Conservation (phyloP, 179 eudicot species). For the Carnegiea gigantea region DNA sequence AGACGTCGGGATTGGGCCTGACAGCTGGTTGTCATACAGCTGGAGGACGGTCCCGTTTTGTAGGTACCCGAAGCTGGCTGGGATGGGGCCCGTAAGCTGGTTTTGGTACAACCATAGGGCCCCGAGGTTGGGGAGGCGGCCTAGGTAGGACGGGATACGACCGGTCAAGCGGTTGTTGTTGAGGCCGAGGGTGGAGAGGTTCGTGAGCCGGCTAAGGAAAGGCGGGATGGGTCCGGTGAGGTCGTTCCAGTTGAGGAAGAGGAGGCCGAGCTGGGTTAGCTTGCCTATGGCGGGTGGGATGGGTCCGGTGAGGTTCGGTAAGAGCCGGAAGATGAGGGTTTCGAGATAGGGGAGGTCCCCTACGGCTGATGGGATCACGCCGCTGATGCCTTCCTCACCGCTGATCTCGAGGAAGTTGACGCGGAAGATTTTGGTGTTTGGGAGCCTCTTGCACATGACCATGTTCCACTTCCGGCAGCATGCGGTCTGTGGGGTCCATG, state of each 20-base stretch:
- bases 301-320: background rate
- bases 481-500: conserved; percentile 13
- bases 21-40: conserved; percentile 13
- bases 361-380: background rate
- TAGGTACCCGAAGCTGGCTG: background rate
- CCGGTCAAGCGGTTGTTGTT: conserved; percentile 23
- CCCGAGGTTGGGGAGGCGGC: conserved; percentile 5
- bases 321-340: background rate
- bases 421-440: background rate
- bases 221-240: conserved; percentile 20
- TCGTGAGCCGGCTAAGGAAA: conserved; percentile 10
- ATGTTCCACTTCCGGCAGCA: background rate
- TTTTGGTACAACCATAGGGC: conserved; percentile 17
- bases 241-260: background rate
- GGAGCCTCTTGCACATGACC: background rate
- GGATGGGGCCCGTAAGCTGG: conserved; percentile 17
- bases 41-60: background rate
- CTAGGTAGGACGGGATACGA: conserved; percentile 13
- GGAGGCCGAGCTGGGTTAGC: conserved; percentile 9
- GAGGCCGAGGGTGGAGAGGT: conserved; percentile 6
- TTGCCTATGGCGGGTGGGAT: conserved; percentile 2
- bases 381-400: background rate
- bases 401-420: conserved; percentile 3
- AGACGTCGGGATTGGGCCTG: conserved; percentile 22
- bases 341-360: conserved; percentile 3